Evolutionary conservation across 371 early-diverging fungal species (phyloP).

Genomic region (Modicella reniformis): DNA sequence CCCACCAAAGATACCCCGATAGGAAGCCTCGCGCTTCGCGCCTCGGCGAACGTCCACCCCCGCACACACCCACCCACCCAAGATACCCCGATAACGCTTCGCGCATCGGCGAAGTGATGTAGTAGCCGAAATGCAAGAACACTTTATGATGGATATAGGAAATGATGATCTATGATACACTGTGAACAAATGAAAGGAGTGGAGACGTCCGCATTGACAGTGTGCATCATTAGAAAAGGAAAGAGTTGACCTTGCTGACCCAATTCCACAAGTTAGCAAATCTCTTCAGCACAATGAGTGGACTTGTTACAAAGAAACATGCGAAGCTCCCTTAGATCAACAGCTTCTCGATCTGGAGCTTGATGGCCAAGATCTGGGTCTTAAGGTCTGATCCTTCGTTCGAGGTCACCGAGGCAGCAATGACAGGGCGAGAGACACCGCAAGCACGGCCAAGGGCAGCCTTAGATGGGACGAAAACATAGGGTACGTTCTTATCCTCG

Average conservation of each 20-base stretch:
- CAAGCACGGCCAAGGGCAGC: slow-evolving; percentile 98
- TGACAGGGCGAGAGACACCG: slow-evolving; percentile 95
- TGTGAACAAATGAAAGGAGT: slow-evolving; percentile 11
- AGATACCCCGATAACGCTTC: too few relatives aligned
- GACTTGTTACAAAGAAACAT: slow-evolving; percentile 13
- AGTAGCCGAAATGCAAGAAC: too few relatives aligned
- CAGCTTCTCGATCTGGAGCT: slow-evolving; percentile 92
- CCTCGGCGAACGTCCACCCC: too few relatives aligned
- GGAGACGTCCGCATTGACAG: too few relatives aligned
- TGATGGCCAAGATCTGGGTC: slow-evolving; percentile 90
- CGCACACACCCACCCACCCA: too few relatives aligned
- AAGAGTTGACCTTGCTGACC: background rate
- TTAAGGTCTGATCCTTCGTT: slow-evolving; percentile 96
- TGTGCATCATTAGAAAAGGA: slow-evolving; percentile 53
- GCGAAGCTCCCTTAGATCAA: slow-evolving; percentile 69
- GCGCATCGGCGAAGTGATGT: too few relatives aligned
- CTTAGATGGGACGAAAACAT: slow-evolving; percentile 97
- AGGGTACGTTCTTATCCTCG: slow-evolving; percentile 99
- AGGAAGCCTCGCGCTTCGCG: too few relatives aligned
- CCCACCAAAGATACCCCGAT: too few relatives aligned
- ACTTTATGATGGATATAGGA: too few relatives aligned
- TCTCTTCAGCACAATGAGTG: slow-evolving; percentile 54
- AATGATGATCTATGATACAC: slow-evolving; percentile 28
- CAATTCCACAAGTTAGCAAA: slow-evolving; percentile 1
- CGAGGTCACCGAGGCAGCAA: slow-evolving; percentile 93